Evolutionary conservation across 2,329 filamentous ascomycete genomes (phyloP), one percentile per base, ranked within the genome.

Genomic region (Pleomassaria siparia): DNA sequence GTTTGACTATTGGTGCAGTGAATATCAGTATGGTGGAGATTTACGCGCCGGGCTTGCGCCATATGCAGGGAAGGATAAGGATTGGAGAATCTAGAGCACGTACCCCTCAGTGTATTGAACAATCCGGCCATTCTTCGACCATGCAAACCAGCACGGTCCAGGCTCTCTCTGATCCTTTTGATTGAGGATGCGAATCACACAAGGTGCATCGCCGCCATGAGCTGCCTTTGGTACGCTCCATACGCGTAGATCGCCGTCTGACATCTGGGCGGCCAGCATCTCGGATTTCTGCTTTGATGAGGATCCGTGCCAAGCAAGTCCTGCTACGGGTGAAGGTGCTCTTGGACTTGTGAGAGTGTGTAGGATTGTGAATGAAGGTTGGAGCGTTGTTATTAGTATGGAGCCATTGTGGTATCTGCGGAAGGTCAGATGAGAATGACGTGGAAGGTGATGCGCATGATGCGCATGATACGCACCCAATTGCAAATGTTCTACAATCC

Each of bases 61-160:
- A 35, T 43, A 50, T 51, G 52, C 51, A 50, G 49, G 47, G 30
- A 29, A 30, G n/a, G 39, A 35, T 36, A 36, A 32, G 39, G 9
- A 40, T 44, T 29, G 46, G 42, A 43, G 30, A 30, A 53, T 53
- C 26, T 43, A 35, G 46, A 47, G 50, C 45, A 83, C 89, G 76
- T 78, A 96, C 91, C 86, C 85, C 72, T 96, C 90, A 4, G 89
- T 88, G 71, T 85, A 91, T 72, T 99, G 94, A 54, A 99, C 85
- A 56, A 99, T 91, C 57, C 91, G 87, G 30, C 94, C 94, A 74
- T 96, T 97, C 74, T 96, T 97, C 0, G 94, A 97, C 94, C 94
- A 99, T 16, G 85, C 88, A 78, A 96, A 91, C 94, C 94, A 99
- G 67, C 95, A 96, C 29, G 89, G 87, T 1, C 90, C 90, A 2